Base-by-base conservation (phyloP, 148 eudicot species). In the Fallopia convolvulus region DNA sequence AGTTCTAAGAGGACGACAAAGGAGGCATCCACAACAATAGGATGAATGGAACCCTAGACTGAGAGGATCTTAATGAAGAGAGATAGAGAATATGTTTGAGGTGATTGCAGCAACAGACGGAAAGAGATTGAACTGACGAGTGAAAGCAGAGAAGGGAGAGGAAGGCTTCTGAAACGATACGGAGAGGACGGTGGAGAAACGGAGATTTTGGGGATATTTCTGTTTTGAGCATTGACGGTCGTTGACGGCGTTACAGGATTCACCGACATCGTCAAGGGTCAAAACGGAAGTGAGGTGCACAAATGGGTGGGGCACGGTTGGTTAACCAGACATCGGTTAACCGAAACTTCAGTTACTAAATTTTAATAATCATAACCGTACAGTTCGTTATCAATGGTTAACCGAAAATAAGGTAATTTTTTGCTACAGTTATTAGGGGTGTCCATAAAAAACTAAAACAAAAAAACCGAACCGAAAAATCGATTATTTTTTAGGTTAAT, bases 121-220 rank as follows among this genome's bases (percentile, higher is more conserved):
- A 61, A 30, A 68, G 72, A 39, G 72, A 68, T 36, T 36, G 44
- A 68, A 39, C 20, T 33, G 72, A 36, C 46, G 72, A 68, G 72
- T 68, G 72, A 66, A 17, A 33, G 72, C 44, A 33, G 42, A 66
- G 72, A 26, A 63, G 33, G 66, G 36, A 6, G 65, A 20, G 10
- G 42, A n/a, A 39, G 46, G 20, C 21, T 15, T 36, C 46, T 15
- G 20, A 17, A 68, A 4, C 1, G 72, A 17, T 32, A 68, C 44
- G 65, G 65, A 58, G 65, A 58, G 26, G 21, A 58, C 65, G 65
- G 65, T 58, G 65, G 9, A 18, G 65, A 9, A 58, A 58, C 65
- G 72, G 72, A 68, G 72, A 39, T 68, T 68, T 68, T 39, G 70
- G 4, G 30, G 47, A 17, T 17, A 4, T 52, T 52, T 52, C 58